Percentiles rank a stretch among this genome's conserved stretches.
Evolutionary conservation across 192 early-diverging fungal genomes (phyloP).

Genomic region (Funneliformis geosporum): DNA sequence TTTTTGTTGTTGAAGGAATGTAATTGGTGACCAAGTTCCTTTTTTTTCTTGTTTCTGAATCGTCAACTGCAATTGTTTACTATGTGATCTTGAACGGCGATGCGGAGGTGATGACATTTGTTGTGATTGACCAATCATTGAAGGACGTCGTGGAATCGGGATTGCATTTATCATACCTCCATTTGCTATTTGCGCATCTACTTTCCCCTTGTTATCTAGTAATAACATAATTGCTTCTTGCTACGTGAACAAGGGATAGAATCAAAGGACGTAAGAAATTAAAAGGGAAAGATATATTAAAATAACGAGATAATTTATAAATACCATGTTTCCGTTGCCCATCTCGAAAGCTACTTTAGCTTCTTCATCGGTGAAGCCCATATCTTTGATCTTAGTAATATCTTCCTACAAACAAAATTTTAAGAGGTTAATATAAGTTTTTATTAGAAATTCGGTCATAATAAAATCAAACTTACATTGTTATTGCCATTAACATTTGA

Average conservation of each 20-base stretch:
- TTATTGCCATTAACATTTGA: not conserved
- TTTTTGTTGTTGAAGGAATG: constrained; percentile 56
- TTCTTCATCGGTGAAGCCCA: constrained; percentile 66
- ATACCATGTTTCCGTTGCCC: constrained; percentile 55
- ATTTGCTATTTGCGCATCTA: constrained; percentile 47
- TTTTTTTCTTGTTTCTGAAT: constrained; percentile 33
- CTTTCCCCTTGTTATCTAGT: constrained; percentile 56
- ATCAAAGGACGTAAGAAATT: not conserved
- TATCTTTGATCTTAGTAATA: constrained; percentile 50
- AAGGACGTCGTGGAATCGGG: constrained; percentile 33
- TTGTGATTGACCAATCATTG: constrained; percentile 11
- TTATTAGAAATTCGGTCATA: not conserved
- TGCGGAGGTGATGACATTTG: not conserved
- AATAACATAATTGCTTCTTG: constrained; percentile 61
- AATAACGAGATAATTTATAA: not conserved
- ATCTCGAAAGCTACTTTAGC: constrained; percentile 62
- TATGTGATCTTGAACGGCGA: constrained; percentile 28
- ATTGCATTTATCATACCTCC: constrained; percentile 21
- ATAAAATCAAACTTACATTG: not conserved
- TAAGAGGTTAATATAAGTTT: not conserved
- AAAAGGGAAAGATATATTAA: not conserved
- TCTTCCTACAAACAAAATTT: constrained; percentile 16
- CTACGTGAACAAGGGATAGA: constrained; percentile 28
- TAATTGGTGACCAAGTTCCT: constrained; percentile 52
- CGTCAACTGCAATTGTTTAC: not conserved